Base-by-base conservation (phyloP, 179 eudicot species). In the Amaranthus tricolor region DNA sequence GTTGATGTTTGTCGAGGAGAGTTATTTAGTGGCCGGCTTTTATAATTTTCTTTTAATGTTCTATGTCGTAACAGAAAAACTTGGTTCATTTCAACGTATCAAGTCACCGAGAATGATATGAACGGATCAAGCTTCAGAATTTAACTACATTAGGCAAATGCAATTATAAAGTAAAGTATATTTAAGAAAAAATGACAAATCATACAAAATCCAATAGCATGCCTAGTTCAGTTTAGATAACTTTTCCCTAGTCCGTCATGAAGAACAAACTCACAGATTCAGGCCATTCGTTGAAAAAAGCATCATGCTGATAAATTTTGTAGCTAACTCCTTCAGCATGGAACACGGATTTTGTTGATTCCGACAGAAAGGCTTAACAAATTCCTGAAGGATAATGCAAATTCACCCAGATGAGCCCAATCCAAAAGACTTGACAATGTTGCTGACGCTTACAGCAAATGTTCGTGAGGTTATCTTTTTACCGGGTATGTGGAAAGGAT, bases 401-500 rank as follows among this genome's bases (percentile, higher is more conserved):
- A 11, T 53, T 88, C 84, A 90, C 56, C 87, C 85, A 77, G 88
- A 75, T 65, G 94, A 81, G 83, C 86, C 87, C 79, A 87, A 82
- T 20, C 95, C 96, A 78, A 95, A 91, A 52, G 97, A 89, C 86
- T 90, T 93, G 60, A 95, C 97, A 75, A 93, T 89, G 67, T 75
- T 83, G 74, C 88, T 87, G 31, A 95, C 97, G 57, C 89, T 87
- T 74, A 83, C 96, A 24, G 95, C 97, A 80, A 95, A 95, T 9
- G 82, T 88, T 70, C 73, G 88, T 62, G 97, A 95, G 44, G 96
- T 95, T 76, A 95, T 95, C 91, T 93, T 95, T 81, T 93, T 95
- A 14, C 99, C 99, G 4, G 97, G 99, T 67, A 93, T 90, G 61
- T 95, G 97, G 82, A 95, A 95, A 76, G 99, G 99, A 80, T 95